Conservation (phyloP, 805 yeast species). For the Myxozyma vanderwaltii region DNA sequence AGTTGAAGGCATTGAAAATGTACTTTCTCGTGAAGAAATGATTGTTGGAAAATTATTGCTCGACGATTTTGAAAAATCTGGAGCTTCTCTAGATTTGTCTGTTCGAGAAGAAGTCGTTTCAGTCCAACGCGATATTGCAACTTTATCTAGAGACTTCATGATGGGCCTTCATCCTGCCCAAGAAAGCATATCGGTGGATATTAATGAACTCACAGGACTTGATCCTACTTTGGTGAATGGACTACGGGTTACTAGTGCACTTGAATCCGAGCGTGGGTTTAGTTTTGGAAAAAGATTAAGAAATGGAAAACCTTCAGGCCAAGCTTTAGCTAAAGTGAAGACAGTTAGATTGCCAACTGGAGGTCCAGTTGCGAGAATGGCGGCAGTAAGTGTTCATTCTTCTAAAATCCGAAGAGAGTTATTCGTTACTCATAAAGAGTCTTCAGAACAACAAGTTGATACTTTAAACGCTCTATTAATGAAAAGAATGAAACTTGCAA, state of each 20-base stretch:
- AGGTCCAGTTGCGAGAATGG: conserved; percentile 58
- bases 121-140: conserved; percentile 76
- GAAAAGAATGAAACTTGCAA: conserved; percentile 70
- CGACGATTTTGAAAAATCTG: conserved; percentile 87
- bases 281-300: conserved; percentile 15
- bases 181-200: conserved; percentile 40
- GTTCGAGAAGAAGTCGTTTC: conserved; percentile 71
- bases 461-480: conserved; percentile 61
- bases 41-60: conserved; percentile 78
- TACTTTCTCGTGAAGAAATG: conserved; percentile 70
- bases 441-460: conserved; percentile 62
- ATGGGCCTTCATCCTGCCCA: conserved; percentile 47
- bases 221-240: conserved; percentile 31
- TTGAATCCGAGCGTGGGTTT: background rate
- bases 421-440: conserved; percentile 75
- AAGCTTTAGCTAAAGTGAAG: conserved; percentile 40
- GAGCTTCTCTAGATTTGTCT: conserved; percentile 71
- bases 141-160: conserved; percentile 76
- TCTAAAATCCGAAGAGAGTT: conserved; percentile 62
- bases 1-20: conserved; percentile 42
- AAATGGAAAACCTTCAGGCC: conserved; percentile 17
- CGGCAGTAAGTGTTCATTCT: conserved; percentile 60
- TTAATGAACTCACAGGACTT: conserved; percentile 39
- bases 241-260: conserved; percentile 12
- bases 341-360: conserved; percentile 54